These are phyloP conservation scores for Calonectria pteridis DNA, from an alignment of 2,329 filamentous ascomycete genomes.

Conservation along the genomic window DNA sequence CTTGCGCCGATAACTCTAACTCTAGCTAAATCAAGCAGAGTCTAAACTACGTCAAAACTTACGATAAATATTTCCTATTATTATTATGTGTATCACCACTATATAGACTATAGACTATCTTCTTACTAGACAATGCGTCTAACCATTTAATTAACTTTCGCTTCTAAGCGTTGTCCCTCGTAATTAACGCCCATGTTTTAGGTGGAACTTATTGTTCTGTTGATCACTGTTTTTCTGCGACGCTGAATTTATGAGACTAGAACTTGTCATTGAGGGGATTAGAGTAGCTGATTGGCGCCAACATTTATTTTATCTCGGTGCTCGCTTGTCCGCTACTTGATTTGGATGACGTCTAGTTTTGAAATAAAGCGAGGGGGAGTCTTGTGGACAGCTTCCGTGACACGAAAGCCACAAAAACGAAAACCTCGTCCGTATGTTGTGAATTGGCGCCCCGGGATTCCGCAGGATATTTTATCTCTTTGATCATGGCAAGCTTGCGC, in stretches of 20 bases:
- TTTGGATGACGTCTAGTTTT: neutral
- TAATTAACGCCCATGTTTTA: neutral
- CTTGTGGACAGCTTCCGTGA: neutral
- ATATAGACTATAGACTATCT: conserved; percentile 14
- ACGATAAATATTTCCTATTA: neutral
- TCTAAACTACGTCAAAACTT: neutral
- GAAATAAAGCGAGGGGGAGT: neutral
- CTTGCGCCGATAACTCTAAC: conserved; percentile 1
- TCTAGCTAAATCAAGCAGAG: conserved; percentile 6
- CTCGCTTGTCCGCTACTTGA: neutral
- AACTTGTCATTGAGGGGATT: neutral
- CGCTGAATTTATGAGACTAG: neutral
- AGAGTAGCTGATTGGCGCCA: neutral
- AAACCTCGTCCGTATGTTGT: neutral
- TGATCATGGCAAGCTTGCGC: neutral
- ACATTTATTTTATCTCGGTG: neutral
- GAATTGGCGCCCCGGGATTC: neutral
- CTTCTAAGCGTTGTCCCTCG: neutral
- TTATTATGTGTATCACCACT: conserved; percentile 1
- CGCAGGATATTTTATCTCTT: neutral
- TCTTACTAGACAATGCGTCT: neutral
- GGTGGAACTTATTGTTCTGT: neutral
- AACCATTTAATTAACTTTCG: conserved; percentile 1
- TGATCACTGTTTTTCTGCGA: neutral
- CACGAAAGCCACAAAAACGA: neutral